phyloP scores from a whole-genome alignment of 1,284 basidiomycete species.

The Abortiporus biennis region DNA sequence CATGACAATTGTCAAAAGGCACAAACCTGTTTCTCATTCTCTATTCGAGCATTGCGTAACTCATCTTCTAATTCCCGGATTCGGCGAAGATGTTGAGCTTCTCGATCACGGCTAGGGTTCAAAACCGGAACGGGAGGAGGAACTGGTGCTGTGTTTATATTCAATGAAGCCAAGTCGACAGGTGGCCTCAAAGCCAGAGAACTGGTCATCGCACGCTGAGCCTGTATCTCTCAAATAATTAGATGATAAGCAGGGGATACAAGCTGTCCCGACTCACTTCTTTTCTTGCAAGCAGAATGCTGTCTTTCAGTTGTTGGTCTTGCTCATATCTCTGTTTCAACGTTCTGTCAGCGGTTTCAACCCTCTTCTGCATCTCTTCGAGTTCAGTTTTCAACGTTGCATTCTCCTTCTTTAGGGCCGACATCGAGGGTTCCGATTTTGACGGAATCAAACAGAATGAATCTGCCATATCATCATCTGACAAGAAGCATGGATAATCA shows the following conservation, averaged over 20 bases:
- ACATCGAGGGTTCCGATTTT: conserved; percentile 41
- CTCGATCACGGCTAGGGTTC: conserved; percentile 46
- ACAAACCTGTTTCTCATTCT: conserved; percentile 80
- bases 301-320: conserved; percentile 69
- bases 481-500: not conserved
- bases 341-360: conserved; percentile 53
- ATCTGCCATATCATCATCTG: conserved; percentile 60
- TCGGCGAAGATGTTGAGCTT: conserved; percentile 60
- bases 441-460: conserved; percentile 72
- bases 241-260: not conserved
- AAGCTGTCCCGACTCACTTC: conserved; percentile 40
- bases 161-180: conserved; percentile 7
- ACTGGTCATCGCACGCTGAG: conserved; percentile 69
- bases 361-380: conserved; percentile 45
- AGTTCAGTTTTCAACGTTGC: conserved; percentile 51
- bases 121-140: conserved; percentile 47
- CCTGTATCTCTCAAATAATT: conserved; percentile 33
- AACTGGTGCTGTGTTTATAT: conserved; percentile 13
- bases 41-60: conserved; percentile 50
- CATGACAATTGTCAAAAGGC: conserved; percentile 6
- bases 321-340: conserved; percentile 69
- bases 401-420: conserved; percentile 62
- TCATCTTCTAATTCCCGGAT: conserved; percentile 80
- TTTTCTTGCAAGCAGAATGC: conserved; percentile 71
- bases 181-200: conserved; percentile 39